These are phyloP conservation scores for Suillus paluster DNA, from an alignment of 768 basidiomycete genomes.

Conservation along the genomic window DNA sequence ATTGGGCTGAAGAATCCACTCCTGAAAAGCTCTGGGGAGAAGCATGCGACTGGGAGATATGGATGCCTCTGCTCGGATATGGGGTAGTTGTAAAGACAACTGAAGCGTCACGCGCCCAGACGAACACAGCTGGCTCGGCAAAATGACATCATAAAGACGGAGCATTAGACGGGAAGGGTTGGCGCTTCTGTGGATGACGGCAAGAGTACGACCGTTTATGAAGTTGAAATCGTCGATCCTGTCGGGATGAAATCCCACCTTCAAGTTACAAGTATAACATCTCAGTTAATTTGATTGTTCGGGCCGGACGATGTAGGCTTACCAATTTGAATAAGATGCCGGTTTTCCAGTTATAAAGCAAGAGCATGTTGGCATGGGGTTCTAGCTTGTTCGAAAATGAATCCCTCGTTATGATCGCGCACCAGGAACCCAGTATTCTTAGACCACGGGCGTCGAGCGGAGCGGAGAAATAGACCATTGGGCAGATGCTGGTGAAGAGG, in stretches of 20 bases:
- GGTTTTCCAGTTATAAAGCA: not conserved
- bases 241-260: not conserved
- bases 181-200: not conserved
- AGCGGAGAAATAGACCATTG: not conserved
- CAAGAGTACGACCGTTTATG: not conserved
- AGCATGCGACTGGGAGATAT: not conserved
- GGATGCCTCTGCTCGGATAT: not conserved
- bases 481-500: not conserved
- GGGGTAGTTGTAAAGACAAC: not conserved
- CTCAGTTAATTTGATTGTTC: not conserved
- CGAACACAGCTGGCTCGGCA: not conserved
- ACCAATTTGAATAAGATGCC: not conserved
- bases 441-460: not conserved
- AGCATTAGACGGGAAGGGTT: not conserved
- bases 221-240: not conserved
- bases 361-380: not conserved
- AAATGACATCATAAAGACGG: not conserved
- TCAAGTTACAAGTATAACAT: no score
- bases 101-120: not conserved
- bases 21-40: not conserved
- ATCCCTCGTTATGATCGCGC: not conserved
- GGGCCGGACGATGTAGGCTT: not conserved
- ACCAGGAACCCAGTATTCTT: not conserved
- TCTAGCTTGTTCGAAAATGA: not conserved
- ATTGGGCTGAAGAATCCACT: not conserved